A percentile compares a stretch with the other conserved stretches of the same genome.
Conservation (phyloP, 306 rosid species). For the Cucumis cinereus region DNA sequence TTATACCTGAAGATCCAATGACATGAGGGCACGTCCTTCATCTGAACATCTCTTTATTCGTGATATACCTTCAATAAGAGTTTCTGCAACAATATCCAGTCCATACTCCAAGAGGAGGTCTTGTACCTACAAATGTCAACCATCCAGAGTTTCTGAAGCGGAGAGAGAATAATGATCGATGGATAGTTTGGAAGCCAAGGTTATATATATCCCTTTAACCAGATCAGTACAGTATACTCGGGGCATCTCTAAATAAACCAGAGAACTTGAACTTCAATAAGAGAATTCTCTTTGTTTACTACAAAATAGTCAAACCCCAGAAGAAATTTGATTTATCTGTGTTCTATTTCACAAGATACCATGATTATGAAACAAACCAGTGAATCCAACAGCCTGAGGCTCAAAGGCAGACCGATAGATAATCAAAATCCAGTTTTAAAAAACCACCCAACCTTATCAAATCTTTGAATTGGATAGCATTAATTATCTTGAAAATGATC, state of each 20-base stretch:
- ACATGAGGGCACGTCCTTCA: slow-evolving; percentile 96
- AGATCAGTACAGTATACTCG: background rate
- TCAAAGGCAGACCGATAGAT: background rate
- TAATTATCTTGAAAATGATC: background rate
- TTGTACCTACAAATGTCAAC: slow-evolving; percentile 40
- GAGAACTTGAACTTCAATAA: background rate
- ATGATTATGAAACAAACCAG: background rate
- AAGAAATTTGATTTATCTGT: background rate
- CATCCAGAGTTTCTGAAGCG: background rate
- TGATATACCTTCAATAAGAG: slow-evolving; percentile 89
- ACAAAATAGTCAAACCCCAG: background rate
- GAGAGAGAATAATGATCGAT: background rate
- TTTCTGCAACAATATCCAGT: slow-evolving; percentile 71
- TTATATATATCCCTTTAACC: background rate
- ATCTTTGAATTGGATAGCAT: background rate
- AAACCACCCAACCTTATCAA: background rate
- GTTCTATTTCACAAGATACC: background rate
- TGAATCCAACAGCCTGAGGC: background rate
- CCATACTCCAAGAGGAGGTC: slow-evolving; percentile 63
- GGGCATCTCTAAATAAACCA: background rate
- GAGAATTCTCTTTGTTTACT: background rate
- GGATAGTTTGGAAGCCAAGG: background rate
- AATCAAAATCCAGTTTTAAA: background rate
- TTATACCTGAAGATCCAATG: slow-evolving; percentile 82
- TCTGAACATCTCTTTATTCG: slow-evolving; percentile 90